Evolutionary conservation across 176 grass and related monocot genomes (phyloP).

Genomic region (Triticum timopheevii): DNA sequence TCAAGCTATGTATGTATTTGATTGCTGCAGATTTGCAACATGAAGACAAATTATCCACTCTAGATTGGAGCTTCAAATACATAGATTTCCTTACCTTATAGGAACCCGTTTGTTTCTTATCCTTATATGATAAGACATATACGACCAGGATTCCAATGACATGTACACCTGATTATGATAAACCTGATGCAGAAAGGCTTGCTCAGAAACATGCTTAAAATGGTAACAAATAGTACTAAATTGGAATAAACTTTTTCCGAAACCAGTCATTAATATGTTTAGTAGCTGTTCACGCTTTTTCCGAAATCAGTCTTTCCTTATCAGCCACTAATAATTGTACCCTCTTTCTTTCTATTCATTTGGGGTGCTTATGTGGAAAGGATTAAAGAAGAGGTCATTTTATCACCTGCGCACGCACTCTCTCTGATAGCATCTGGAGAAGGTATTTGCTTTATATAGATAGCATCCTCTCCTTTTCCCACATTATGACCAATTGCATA

Average conservation of each 20-base stretch:
- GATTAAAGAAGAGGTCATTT: conserved; percentile 96
- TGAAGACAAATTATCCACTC: neutral
- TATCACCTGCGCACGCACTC: conserved; percentile 95
- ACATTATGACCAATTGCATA: conserved; percentile 4
- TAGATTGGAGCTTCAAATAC: neutral
- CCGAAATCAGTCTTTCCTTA: conserved; percentile 40
- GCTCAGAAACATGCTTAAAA: neutral
- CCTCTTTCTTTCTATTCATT: conserved; percentile 31
- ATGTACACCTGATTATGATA: conserved; percentile 19
- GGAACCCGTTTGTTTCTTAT: conserved; percentile 15
- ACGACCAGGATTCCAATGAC: neutral
- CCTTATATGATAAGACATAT: neutral
- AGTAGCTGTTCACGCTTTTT: conserved; percentile 4
- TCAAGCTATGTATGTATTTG: conserved; percentile 8
- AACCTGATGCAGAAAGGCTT: neutral
- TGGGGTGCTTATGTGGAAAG: conserved; percentile 97
- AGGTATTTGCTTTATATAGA: conserved; percentile 53
- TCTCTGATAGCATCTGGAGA: conserved; percentile 96
- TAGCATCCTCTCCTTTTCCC: neutral
- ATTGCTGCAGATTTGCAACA: conserved; percentile 15
- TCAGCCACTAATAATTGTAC: conserved; percentile 3
- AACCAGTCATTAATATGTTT: neutral
- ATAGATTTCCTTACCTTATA: conserved; percentile 7
- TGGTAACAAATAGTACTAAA: conserved; percentile 14
- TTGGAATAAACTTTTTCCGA: neutral